phyloP scores from a whole-genome alignment of 257 asterid species.

The Solanum neorickii region DNA sequence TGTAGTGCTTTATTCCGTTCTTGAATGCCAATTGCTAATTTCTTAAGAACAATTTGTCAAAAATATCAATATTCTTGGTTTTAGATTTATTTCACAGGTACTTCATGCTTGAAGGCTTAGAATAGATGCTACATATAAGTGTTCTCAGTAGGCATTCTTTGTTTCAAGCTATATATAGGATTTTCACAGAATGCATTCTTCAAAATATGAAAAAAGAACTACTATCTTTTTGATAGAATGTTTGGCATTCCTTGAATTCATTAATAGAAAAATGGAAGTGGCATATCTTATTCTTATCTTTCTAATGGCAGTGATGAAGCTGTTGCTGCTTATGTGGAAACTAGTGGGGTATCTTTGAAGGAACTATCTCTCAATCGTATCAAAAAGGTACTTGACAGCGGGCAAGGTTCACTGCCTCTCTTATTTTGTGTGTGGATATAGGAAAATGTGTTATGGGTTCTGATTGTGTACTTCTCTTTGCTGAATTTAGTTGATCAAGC shows the following conservation, averaged over 20 bases:
- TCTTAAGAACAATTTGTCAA: neutral
- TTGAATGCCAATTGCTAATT: neutral
- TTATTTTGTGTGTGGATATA: neutral
- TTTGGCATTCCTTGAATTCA: neutral
- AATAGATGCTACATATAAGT: neutral
- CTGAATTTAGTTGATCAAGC: neutral
- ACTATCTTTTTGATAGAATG: neutral
- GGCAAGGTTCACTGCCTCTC: neutral
- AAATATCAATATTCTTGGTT: neutral
- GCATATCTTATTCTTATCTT: neutral
- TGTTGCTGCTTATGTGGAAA: slow-evolving; percentile 84
- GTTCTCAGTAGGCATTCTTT: neutral
- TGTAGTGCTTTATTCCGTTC: neutral
- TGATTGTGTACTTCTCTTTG: neutral
- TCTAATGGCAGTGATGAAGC: slow-evolving; percentile 68
- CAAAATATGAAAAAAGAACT: neutral
- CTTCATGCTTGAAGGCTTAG: neutral
- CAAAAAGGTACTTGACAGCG: slow-evolving; percentile 31
- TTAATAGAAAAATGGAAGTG: neutral
- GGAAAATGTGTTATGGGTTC: neutral
- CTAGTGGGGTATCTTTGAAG: slow-evolving; percentile 50
- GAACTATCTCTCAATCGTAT: slow-evolving; percentile 61
- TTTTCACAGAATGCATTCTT: neutral
- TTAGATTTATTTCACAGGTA: neutral
- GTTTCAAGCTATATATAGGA: neutral